These are phyloP conservation scores for Fomitopsis pulvina DNA, from an alignment of 768 basidiomycete species.

Conservation along the genomic window DNA sequence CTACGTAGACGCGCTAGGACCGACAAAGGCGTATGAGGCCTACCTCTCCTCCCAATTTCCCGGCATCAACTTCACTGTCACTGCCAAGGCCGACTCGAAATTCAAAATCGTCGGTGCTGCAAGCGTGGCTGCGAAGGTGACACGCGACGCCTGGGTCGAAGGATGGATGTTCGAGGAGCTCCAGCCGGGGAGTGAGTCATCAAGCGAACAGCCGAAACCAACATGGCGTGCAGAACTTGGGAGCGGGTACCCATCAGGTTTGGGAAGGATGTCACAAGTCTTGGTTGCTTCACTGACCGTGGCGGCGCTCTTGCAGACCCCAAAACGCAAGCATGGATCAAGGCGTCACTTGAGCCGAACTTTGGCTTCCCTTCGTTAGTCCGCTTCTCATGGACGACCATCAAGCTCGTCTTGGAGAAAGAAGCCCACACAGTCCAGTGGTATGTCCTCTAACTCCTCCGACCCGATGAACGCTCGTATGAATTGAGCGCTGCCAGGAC, in stretches of 20 bases:
- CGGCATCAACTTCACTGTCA: constrained; percentile 80
- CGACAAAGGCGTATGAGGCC: constrained; percentile 76
- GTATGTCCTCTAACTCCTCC: constrained; percentile 31
- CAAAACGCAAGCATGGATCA: constrained; percentile 85
- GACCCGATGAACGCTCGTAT: not conserved
- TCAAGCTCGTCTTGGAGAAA: constrained; percentile 80
- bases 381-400: constrained; percentile 94
- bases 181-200: not conserved
- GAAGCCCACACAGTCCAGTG: constrained; percentile 76
- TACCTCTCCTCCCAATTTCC: constrained; percentile 81
- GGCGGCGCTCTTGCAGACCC: constrained; percentile 52
- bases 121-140: constrained; percentile 97
- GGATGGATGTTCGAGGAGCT: constrained; percentile 75
- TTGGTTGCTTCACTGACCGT: not conserved
- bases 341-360: constrained; percentile 66
- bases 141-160: constrained; percentile 85
- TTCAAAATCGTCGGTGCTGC: constrained; percentile 98
- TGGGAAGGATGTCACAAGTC: constrained; percentile 5
- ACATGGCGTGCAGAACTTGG: constrained; percentile 43
- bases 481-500: constrained; percentile 41
- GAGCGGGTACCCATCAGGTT: constrained; percentile 90
- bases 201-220: constrained; percentile 3
- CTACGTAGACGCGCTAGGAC: constrained; percentile 93
- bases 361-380: constrained; percentile 91
- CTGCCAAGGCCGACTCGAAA: constrained; percentile 89